Percentiles rank a stretch among this genome's conserved stretches.
Conservation (phyloP, 2,329 filamentous ascomycete species). For the Claviceps sp. region DNA sequence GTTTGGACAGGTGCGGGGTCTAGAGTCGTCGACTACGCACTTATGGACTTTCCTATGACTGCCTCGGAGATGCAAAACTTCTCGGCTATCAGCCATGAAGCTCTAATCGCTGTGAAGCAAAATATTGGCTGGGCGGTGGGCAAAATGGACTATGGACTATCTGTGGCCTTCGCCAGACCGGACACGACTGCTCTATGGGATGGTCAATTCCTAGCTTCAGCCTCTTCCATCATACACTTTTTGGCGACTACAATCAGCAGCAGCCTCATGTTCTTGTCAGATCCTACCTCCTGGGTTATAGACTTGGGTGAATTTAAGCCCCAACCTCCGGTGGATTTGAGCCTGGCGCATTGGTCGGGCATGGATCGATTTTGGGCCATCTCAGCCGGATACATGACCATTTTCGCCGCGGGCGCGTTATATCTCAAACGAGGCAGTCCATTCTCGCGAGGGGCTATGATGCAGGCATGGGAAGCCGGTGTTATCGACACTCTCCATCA, state of each 20-base stretch:
- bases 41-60: constrained; percentile 36
- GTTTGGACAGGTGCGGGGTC: constrained; percentile 29
- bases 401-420: constrained; percentile 59
- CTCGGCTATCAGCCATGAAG: constrained; percentile 61
- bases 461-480: constrained; percentile 57
- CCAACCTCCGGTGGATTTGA: constrained; percentile 33
- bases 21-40: constrained; percentile 36
- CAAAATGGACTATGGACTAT: constrained; percentile 19
- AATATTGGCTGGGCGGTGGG: constrained; percentile 30
- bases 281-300: constrained; percentile 45
- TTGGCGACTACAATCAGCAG: constrained; percentile 10
- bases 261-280: constrained; percentile 20
- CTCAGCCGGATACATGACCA: constrained; percentile 63
- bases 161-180: constrained; percentile 33
- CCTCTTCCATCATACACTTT: constrained; percentile 1
- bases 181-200: constrained; percentile 18
- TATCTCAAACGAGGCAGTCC: constrained; percentile 66
- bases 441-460: constrained; percentile 43
- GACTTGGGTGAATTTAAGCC: constrained; percentile 33
- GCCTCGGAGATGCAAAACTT: constrained; percentile 60
- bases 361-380: constrained; percentile 59
- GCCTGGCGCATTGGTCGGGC: constrained; percentile 53
- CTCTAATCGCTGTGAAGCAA: constrained; percentile 46
- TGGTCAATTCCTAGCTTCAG: constrained; percentile 6
- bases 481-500: constrained; percentile 77